Evolutionary conservation across 768 basidiomycete species (phyloP), one percentile per base, ranked within the genome.

Genomic region (Russula griseocarnosa): DNA sequence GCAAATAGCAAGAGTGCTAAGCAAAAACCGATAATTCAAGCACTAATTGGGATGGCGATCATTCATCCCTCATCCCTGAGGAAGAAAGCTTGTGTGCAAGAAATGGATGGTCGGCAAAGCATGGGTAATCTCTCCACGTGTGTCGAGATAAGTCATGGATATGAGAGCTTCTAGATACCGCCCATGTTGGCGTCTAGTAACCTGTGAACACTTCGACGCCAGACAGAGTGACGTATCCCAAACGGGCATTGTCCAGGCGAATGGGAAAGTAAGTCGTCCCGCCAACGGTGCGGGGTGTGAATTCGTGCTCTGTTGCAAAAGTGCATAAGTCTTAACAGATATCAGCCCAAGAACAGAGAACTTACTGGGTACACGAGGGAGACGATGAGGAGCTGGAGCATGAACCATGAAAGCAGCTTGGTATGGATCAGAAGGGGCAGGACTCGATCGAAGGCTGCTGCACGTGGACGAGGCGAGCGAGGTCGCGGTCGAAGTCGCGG

Each of bases 251-350:
- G 30, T 40, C 64, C 20, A 65, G 34, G 30, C 49, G 64, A 54
- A 65, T 61, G 2, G 64, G 64, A 16, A 65, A 65, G 49, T 65
- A 65, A 0, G 64, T 65, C 18, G 64, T 65, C 55, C 64, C 64
- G 16, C 64, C 64, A 30, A 65, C 26, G 6, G 18, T 51, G 10
- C 59, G 59, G 28, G 63, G 59, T 22, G n/a, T 13, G 38, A 61
- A 65, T 8, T 5, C 24, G 6, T 61, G 59, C 49, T 61, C 44
- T 18, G 2, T 16, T 20, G 0, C 51, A 36, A 46, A 5, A 20
- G 3, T 5, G n/a, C 14, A 36, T 22, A 1, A 46, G 42, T 57
- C 44, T 9, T 20, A 57, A 9, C 11, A 55, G 7, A 10, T 5
- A 30, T 20, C 10, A 28, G 9, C 8, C 2, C 20, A 14, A 14